A percentile compares a stretch with the other conserved stretches of the same genome.
phyloP scores from a whole-genome alignment of 306 rosid genomes.

The Carpinus fangiana region DNA sequence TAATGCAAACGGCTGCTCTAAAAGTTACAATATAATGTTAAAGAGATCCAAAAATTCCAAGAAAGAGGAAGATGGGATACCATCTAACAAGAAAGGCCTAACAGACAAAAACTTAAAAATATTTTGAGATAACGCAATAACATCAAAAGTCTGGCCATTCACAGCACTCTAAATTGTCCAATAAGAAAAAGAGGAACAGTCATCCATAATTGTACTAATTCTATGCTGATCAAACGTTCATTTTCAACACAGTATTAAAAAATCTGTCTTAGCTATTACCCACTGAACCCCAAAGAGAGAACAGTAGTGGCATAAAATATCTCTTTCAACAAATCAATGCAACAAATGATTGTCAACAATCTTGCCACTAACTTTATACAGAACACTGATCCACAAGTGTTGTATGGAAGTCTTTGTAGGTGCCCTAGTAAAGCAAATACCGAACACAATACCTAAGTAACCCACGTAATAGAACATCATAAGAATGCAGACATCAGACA shows the following conservation, averaged over 20 bases:
- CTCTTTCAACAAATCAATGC: background rate
- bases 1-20: background rate
- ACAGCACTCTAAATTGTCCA: background rate
- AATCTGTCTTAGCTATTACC: background rate
- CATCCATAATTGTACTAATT: background rate
- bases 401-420: background rate
- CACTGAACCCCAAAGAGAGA: background rate
- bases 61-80: background rate
- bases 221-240: background rate
- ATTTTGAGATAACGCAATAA: too few species aligned
- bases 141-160: background rate
- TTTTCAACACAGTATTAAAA: background rate
- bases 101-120: background rate
- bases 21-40: background rate
- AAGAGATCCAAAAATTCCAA: background rate
- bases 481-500: background rate
- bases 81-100: background rate
- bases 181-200: background rate
- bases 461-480: background rate
- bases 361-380: background rate
- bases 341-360: background rate
- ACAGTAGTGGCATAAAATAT: background rate
- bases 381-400: background rate
- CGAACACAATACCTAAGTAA: background rate
- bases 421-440: background rate